Base-by-base conservation (phyloP, 164 flowering plant genomes). In the Dillenia suffruticosa region DNA sequence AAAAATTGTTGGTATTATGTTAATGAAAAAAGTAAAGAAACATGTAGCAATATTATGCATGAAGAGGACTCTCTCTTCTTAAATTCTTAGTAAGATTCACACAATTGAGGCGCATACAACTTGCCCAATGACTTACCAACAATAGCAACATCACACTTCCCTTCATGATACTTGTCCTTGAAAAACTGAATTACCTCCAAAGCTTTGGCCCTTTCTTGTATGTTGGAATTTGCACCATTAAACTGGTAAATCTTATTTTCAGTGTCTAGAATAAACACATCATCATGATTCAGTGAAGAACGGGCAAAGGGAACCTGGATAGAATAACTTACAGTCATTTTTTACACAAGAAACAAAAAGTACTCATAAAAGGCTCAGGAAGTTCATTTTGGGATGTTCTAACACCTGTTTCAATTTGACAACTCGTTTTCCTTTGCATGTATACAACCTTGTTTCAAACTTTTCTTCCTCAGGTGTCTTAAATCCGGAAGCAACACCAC, bases 401-500 rank as follows among this genome's bases (percentile, higher is more conserved):
- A 5, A 12, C 53, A 88, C 98, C 97, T 95, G 98, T 81, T 90
- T 95, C 79, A 95, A 65, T 69, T 78, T 87, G 62, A 95, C 89
- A 76, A 71, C 89, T 52, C 98, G 82, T 74, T 88, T 95, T 66
- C 99, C 99, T 77, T 58, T 83, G 74, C 98, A 95, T 47, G 79
- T 67, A 79, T 92, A 87, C 58, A 95, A 77, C 58, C 94, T 78
- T 44, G 90, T 90, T 78, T 90, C 97, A 81, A 92, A 92, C 70
- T 75, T 84, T 73, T 95, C 98, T 68, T 85, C 89, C 73, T 90
- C 99, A 15, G 70, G 62, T 66, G 72, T 81, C 68, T 81, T 90
- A 69, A 95, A 95, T 61, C 99, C 99, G 63, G 99, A 85, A 16
- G 92, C 96, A 76, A 92, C 82, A 74, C 99, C 99, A n/a, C 99